A percentile compares a stretch with the other conserved stretches of the same genome.
These are phyloP conservation scores for Fusarium caatingaense DNA, from an alignment of 2,329 filamentous ascomycete species.

Conservation along the genomic window DNA sequence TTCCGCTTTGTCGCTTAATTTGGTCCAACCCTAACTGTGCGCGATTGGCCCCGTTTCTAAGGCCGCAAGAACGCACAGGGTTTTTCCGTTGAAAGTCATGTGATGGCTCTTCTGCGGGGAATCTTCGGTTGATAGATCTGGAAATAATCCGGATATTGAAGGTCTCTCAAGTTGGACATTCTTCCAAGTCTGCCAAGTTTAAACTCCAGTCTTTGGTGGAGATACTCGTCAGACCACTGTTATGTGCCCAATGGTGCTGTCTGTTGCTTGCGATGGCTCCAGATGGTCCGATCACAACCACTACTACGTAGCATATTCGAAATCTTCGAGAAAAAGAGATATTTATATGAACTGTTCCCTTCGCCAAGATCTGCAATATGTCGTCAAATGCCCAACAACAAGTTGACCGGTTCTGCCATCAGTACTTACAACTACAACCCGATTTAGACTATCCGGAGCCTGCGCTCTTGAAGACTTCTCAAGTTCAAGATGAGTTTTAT, in stretches of 20 bases:
- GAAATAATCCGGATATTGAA: constrained; percentile 15
- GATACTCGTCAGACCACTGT: constrained; percentile 28
- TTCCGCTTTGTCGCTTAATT: constrained; percentile 57
- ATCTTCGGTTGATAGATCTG: constrained; percentile 18
- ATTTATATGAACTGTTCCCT: background rate
- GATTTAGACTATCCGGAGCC: constrained; percentile 72
- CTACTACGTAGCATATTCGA: constrained; percentile 5
- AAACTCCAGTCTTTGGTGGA: constrained; percentile 40
- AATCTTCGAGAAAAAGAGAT: background rate
- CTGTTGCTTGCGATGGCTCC: constrained; percentile 11
- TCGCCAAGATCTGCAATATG: constrained; percentile 16
- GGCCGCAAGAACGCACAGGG: constrained; percentile 21
- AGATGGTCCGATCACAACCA: constrained; percentile 22
- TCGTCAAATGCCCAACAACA: constrained; percentile 30
- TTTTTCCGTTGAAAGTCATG: constrained; percentile 34
- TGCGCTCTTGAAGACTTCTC: constrained; percentile 66
- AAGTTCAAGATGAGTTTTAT: constrained; percentile 75
- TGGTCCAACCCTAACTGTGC: constrained; percentile 59
- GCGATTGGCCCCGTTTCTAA: constrained; percentile 26
- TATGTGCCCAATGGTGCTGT: constrained; percentile 27
- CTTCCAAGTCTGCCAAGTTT: constrained; percentile 20
- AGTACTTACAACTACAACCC: constrained; percentile 82
- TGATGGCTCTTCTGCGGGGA: constrained; percentile 17
- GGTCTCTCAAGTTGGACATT: background rate
- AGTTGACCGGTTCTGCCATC: constrained; percentile 70